These are phyloP conservation scores for Nitzschia putrida DNA, from an alignment of 108 stramenopile species.

Conservation along the genomic window DNA sequence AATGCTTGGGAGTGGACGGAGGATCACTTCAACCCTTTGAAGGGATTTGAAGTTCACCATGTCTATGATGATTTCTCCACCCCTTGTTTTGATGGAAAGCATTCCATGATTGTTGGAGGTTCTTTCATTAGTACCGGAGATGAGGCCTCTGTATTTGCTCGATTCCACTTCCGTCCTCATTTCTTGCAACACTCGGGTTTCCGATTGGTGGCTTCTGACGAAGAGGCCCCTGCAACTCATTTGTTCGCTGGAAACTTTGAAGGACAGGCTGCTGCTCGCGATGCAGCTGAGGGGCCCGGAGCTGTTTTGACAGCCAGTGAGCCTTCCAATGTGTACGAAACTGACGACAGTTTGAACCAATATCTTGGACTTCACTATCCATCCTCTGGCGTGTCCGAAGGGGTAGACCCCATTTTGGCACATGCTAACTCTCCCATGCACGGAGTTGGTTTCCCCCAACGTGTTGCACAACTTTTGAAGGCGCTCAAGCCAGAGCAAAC, in stretches of 20 bases:
- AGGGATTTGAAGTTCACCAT: constrained; percentile 86
- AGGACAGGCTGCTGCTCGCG: constrained; percentile 63
- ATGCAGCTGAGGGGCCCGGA: constrained; percentile 13
- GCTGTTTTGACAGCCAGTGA: not conserved
- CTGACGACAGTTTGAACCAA: constrained; percentile 65
- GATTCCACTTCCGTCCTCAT: constrained; percentile 95
- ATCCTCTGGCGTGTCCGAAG: constrained; percentile 51
- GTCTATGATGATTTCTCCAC: constrained; percentile 93
- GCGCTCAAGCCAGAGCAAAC: constrained; percentile 53
- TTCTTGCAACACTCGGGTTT: constrained; percentile 95
- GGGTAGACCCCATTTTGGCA: constrained; percentile 57
- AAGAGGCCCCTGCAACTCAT: constrained; percentile 76
- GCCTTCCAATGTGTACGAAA: constrained; percentile 70
- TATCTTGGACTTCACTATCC: constrained; percentile 85
- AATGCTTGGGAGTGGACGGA: constrained; percentile 97
- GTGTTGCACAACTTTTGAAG: constrained; percentile 56
- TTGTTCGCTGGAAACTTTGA: constrained; percentile 73
- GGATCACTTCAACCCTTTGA: constrained; percentile 89
- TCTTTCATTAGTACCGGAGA: constrained; percentile 92
- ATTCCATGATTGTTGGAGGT: constrained; percentile 93
- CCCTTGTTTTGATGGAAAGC: constrained; percentile 95
- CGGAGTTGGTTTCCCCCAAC: constrained; percentile 71
- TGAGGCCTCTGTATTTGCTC: constrained; percentile 88
- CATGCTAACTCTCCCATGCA: constrained; percentile 62
- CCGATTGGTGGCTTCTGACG: constrained; percentile 78